phyloP scores from a whole-genome alignment of 352 stramenopile genomes.

The Phytopythium vexans region DNA sequence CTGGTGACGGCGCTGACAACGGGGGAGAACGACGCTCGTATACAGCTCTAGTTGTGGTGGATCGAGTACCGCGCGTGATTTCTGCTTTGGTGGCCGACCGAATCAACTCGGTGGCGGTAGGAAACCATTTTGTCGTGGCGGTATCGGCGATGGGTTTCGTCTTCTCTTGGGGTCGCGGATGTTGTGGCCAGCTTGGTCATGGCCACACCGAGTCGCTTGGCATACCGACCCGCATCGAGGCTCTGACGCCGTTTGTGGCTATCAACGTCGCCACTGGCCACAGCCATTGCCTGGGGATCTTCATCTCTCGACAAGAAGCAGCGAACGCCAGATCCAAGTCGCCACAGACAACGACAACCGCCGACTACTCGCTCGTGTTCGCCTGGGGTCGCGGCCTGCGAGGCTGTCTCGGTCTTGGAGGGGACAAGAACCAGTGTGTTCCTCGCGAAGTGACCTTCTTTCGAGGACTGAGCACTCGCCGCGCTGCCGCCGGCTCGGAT shows the following conservation, averaged over 20 bases:
- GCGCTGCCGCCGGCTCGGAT: slow-evolving; percentile 49
- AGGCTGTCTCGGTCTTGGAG: slow-evolving; percentile 62
- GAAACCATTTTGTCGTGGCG: slow-evolving; percentile 66
- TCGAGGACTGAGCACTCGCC: slow-evolving; percentile 38
- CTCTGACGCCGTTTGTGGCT: slow-evolving; percentile 20
- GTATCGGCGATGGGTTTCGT: slow-evolving; percentile 29
- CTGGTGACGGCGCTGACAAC: slow-evolving; percentile 1
- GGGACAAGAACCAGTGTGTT: slow-evolving; percentile 12
- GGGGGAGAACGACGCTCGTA: neutral
- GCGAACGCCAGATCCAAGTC: neutral
- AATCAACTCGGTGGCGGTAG: slow-evolving; percentile 44
- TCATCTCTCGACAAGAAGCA: slow-evolving; percentile 9
- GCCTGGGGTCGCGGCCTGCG: slow-evolving; percentile 36
- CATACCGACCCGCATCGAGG: slow-evolving; percentile 23
- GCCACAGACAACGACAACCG: slow-evolving; percentile 1
- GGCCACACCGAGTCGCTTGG: slow-evolving; percentile 9
- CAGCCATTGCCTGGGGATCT: slow-evolving; percentile 50
- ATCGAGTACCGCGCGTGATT: slow-evolving; percentile 16
- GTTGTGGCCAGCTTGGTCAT: slow-evolving; percentile 59
- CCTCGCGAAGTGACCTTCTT: slow-evolving; percentile 62
- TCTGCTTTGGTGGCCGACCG: slow-evolving; percentile 10
- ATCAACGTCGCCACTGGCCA: slow-evolving; percentile 48
- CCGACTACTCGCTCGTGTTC: slow-evolving; percentile 40
- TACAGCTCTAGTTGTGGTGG: slow-evolving; percentile 14
- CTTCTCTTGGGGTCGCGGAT: slow-evolving; percentile 61